A percentile compares a stretch with the other conserved stretches of the same genome.
Conservation (phyloP, 2,329 filamentous ascomycete genomes). For the Botrytis medusae region DNA sequence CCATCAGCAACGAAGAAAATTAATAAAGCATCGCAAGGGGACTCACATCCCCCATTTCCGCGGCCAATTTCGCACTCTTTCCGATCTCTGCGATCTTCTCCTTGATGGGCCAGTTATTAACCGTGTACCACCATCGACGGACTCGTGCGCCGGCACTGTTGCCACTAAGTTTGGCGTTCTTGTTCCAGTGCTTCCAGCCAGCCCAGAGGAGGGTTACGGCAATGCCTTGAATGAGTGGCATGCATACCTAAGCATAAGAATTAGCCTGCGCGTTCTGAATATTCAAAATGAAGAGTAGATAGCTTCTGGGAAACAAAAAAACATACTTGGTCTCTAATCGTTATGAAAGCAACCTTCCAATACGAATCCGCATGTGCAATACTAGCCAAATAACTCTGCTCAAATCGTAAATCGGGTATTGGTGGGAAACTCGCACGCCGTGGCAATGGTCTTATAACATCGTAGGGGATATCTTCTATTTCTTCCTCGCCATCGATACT, state of each 20-base stretch:
- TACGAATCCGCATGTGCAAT: slow-evolving; percentile 77
- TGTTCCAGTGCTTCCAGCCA: slow-evolving; percentile 91
- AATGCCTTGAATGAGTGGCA: slow-evolving; percentile 84
- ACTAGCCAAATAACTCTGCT: slow-evolving; percentile 95
- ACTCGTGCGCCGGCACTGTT: slow-evolving; percentile 73
- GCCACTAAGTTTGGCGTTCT: slow-evolving; percentile 72
- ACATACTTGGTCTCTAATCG: slow-evolving; percentile 79
- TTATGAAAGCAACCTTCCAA: slow-evolving; percentile 81
- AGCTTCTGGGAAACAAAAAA: slow-evolving; percentile 10
- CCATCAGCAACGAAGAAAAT: slow-evolving; percentile 34
- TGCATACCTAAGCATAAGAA: slow-evolving; percentile 59
- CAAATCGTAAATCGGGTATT: slow-evolving; percentile 89
- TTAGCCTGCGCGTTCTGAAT: slow-evolving; percentile 18
- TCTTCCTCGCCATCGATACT: slow-evolving; percentile 45
- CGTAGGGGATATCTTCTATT: slow-evolving; percentile 68
- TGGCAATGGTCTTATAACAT: slow-evolving; percentile 56
- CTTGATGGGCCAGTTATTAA: slow-evolving; percentile 85
- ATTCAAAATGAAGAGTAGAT: not conserved
- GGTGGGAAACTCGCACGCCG: slow-evolving; percentile 57
- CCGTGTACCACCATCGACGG: slow-evolving; percentile 90
- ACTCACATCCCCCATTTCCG: slow-evolving; percentile 46
- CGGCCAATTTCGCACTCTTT: slow-evolving; percentile 39
- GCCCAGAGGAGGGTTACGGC: slow-evolving; percentile 82
- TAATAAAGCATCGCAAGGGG: slow-evolving; percentile 27
- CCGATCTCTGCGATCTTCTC: slow-evolving; percentile 29